Conservation (phyloP, 768 basidiomycete genomes). For the Termitomyces sp. region DNA sequence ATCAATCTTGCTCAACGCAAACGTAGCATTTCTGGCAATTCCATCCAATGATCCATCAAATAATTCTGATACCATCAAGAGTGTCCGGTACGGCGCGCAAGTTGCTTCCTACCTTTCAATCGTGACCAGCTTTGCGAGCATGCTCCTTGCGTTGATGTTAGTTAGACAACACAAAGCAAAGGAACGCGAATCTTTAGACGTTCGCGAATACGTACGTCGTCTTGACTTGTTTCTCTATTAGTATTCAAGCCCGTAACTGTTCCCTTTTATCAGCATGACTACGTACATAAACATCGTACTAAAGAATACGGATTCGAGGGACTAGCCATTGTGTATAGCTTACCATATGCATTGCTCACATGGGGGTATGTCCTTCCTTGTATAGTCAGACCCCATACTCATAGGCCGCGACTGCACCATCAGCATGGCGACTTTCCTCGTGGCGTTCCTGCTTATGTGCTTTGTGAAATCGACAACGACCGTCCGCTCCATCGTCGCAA, state of each 20-base stretch:
- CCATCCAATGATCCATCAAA: slow-evolving; percentile 36
- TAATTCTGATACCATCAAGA: slow-evolving; percentile 11
- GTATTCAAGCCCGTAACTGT: background rate
- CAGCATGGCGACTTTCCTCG: background rate
- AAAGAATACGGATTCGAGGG: background rate
- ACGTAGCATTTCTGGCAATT: slow-evolving; percentile 48
- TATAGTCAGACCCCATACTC: background rate
- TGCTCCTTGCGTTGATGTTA: slow-evolving; percentile 40
- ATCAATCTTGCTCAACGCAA: slow-evolving; percentile 44
- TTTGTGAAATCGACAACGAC: background rate
- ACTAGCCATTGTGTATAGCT: slow-evolving; percentile 5
- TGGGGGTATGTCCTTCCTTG: slow-evolving; percentile 2
- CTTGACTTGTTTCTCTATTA: background rate
- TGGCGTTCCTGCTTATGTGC: slow-evolving; percentile 1
- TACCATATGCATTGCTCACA: slow-evolving; percentile 8
- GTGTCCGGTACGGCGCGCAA: slow-evolving; percentile 24
- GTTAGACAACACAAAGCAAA: slow-evolving; percentile 36
- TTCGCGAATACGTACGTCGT: background rate
- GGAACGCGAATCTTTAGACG: slow-evolving; percentile 21
- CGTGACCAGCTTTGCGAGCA: slow-evolving; percentile 36
- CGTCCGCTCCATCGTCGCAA: background rate
- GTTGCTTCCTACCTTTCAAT: slow-evolving; percentile 43
- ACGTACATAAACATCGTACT: background rate
- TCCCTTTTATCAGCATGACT: background rate
- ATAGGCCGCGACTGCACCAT: background rate